Percentiles rank a stretch among this genome's conserved stretches.
phyloP scores from a whole-genome alignment of 495 filamentous ascomycete genomes.

The Lindgomyces ingoldianus region DNA sequence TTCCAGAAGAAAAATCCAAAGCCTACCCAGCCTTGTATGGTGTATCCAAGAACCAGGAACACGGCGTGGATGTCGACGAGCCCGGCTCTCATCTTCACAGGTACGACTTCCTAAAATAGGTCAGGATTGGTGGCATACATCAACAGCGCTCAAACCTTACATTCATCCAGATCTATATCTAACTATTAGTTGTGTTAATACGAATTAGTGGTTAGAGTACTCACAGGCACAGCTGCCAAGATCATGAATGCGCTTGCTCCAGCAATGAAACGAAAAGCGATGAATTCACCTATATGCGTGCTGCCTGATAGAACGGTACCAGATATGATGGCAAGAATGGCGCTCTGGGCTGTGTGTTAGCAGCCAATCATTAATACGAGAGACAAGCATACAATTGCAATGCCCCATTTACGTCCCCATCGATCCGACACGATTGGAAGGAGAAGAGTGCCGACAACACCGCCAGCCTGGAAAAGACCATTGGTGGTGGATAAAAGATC shows the following conservation, averaged over 20 bases:
- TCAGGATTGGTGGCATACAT: neutral
- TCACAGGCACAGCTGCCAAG: slow-evolving; percentile 22
- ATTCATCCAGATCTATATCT: slow-evolving; percentile 35
- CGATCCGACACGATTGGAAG: slow-evolving; percentile 23
- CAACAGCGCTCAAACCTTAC: neutral
- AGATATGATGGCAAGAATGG: slow-evolving; percentile 32
- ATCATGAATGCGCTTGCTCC: slow-evolving; percentile 28
- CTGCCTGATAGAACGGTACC: slow-evolving; percentile 37
- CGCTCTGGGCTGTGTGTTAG: slow-evolving; percentile 11
- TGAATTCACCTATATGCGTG: slow-evolving; percentile 32
- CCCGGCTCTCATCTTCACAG: slow-evolving; percentile 26
- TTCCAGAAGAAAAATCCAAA: slow-evolving; percentile 41
- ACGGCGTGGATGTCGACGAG: slow-evolving; percentile 36
- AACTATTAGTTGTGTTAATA: neutral
- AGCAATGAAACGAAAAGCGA: slow-evolving; percentile 35
- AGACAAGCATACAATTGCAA: slow-evolving; percentile 13
- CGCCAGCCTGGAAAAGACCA: slow-evolving; percentile 40
- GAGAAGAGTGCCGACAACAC: slow-evolving; percentile 31
- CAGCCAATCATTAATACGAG: neutral
- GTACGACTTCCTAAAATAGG: slow-evolving; percentile 16
- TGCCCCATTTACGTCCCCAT: slow-evolving; percentile 37
- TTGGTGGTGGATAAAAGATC: slow-evolving; percentile 39
- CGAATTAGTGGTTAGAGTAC: neutral
- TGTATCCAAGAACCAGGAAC: slow-evolving; percentile 29
- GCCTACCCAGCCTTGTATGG: slow-evolving; percentile 29